Percentiles rank a stretch among this genome's conserved stretches.
These are phyloP conservation scores for Cryphonectria japonica DNA, from an alignment of 2,329 filamentous ascomycete species.

Conservation along the genomic window DNA sequence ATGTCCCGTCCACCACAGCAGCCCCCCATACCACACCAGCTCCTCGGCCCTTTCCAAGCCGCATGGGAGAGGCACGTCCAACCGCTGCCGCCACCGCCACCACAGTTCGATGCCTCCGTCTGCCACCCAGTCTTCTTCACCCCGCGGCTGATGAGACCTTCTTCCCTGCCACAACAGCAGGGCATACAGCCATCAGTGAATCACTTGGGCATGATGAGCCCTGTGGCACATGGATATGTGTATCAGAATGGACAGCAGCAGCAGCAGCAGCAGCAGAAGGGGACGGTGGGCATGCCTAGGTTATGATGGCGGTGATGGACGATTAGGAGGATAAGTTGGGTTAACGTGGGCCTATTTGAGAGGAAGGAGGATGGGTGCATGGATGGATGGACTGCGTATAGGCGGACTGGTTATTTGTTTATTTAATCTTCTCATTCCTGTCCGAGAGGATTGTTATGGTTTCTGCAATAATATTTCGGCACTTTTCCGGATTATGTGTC, in stretches of 20 bases:
- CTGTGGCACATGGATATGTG: constrained; percentile 64
- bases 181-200: constrained; percentile 16
- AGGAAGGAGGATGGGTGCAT: background rate
- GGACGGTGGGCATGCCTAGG: constrained; percentile 36
- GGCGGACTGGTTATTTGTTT: background rate
- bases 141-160: constrained; percentile 58
- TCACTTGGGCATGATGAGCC: constrained; percentile 40
- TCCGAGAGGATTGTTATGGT: background rate
- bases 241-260: constrained; percentile 50
- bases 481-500: background rate
- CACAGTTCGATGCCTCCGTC: constrained; percentile 40
- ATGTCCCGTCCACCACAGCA: constrained; percentile 26
- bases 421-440: no score
- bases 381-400: background rate
- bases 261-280: constrained; percentile 27
- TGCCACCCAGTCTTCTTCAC: constrained; percentile 81
- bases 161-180: constrained; percentile 31
- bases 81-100: constrained; percentile 55
- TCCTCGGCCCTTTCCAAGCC: constrained; percentile 31
- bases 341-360: background rate
- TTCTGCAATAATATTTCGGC: background rate
- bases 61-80: constrained; percentile 36
- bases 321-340: background rate
- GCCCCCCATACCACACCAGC: constrained; percentile 33
- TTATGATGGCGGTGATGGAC: constrained; percentile 38